Evolutionary conservation across 2,329 filamentous ascomycete species (phyloP).

Genomic region (Penicillium decumbens): DNA sequence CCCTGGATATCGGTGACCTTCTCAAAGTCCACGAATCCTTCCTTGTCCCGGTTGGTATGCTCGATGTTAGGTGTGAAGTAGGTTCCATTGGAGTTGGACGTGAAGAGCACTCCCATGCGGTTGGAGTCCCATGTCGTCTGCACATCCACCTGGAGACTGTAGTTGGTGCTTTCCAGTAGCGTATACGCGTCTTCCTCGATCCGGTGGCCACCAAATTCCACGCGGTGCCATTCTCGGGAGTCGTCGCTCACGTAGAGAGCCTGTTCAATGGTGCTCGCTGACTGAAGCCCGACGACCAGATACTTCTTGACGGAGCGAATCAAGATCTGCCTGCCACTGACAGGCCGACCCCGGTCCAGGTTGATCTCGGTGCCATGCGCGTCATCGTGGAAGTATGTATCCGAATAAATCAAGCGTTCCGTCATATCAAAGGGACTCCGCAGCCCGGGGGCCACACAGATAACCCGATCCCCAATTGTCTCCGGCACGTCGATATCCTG

Average conservation of each 20-base stretch:
- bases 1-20: conserved; percentile 89
- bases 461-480: conserved; percentile 63
- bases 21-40: conserved; percentile 86
- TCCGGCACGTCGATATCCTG: conserved; percentile 53
- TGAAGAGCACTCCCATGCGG: conserved; percentile 83
- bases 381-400: conserved; percentile 70
- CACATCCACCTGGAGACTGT: conserved; percentile 95
- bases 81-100: conserved; percentile 94
- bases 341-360: conserved; percentile 66
- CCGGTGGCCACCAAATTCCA: conserved; percentile 82
- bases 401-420: conserved; percentile 73
- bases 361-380: conserved; percentile 62
- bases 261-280: conserved; percentile 79
- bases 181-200: conserved; percentile 84
- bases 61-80: conserved; percentile 91
- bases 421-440: conserved; percentile 68
- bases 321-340: conserved; percentile 69
- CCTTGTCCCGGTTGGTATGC: conserved; percentile 77
- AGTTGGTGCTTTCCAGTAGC: conserved; percentile 90
- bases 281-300: conserved; percentile 75
- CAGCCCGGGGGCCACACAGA: conserved; percentile 74
- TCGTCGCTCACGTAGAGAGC: conserved; percentile 86
- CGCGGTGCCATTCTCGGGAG: conserved; percentile 80
- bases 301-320: conserved; percentile 81
- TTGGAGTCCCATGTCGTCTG: conserved; percentile 60